Evolutionary conservation across 2,329 filamentous ascomycete species (phyloP).

Genomic region (Botrytis deweyae): DNA sequence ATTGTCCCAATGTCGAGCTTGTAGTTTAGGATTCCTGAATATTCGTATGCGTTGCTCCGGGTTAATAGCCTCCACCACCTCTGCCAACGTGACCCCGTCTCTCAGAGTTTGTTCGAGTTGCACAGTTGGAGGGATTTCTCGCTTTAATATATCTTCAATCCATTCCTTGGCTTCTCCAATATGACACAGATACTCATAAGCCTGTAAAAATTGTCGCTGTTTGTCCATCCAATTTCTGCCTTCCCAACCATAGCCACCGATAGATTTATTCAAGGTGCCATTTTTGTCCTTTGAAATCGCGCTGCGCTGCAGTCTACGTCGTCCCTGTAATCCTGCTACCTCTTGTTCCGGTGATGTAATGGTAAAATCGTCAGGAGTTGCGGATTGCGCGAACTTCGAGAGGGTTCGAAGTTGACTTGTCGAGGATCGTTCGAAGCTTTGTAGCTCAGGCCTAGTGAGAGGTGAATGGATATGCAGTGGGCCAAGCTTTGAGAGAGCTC

Average conservation of each 20-base stretch:
- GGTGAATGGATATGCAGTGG: slow-evolving; percentile 42
- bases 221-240: slow-evolving; percentile 98
- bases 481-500: slow-evolving; percentile 19
- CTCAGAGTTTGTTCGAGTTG: slow-evolving; percentile 89
- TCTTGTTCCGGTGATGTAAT: slow-evolving; percentile 78
- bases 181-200: slow-evolving; percentile 97
- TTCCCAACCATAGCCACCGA: slow-evolving; percentile 67
- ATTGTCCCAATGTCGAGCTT: slow-evolving; percentile 96
- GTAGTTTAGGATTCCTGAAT: slow-evolving; percentile 79
- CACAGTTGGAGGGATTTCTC: slow-evolving; percentile 85
- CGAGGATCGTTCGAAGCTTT: slow-evolving; percentile 81
- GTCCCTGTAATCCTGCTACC: slow-evolving; percentile 82
- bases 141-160: slow-evolving; percentile 90
- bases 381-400: slow-evolving; percentile 76
- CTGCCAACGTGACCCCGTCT: slow-evolving; percentile 90
- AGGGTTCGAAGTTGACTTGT: slow-evolving; percentile 86
- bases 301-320: slow-evolving; percentile 75
- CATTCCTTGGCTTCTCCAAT: slow-evolving; percentile 99
- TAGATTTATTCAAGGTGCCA: slow-evolving; percentile 47
- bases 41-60: slow-evolving; percentile 76
- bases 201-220: slow-evolving; percentile 91
- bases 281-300: slow-evolving; percentile 41
- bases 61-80: slow-evolving; percentile 86
- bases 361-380: slow-evolving; percentile 74
- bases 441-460: slow-evolving; percentile 69